Base-by-base conservation (phyloP, 441 rosid species). In the Euphorbia celastroides region DNA sequence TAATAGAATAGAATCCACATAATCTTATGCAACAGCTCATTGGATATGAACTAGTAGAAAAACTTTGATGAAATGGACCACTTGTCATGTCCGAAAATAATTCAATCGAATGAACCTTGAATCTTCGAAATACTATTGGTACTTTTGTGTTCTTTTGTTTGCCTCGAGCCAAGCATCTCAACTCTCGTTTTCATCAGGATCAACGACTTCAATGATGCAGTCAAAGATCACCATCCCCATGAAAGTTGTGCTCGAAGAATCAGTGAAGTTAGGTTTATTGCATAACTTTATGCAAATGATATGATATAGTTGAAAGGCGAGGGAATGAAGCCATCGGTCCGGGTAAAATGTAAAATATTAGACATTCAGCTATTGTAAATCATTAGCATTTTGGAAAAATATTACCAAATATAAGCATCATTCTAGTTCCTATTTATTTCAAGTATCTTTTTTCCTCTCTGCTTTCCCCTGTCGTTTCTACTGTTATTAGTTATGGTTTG, bases 251-350 rank as follows among this genome's bases (percentile, higher is more conserved):
- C 30, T 56, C 60, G 77, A 65, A 62, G 64, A 64, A 16, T 52
- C 46, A 34, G 19, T 30, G 55, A 5, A 48, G 34, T 65, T 28
- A 27, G 64, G 75, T 73, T 71, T 71, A 57, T 63, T 71, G 74
- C 50, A 44, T 44, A 9, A 44, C n/a, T 13, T 34, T 55, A 62
- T 44, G 79, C 54, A 41, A 70, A 7, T 2, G 44, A 38, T 38
- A 38, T 81, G 68, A 76, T 76, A 68, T 65, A 65, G 52, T 65
- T 62, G 46, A 42, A 68, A 76, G 66, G 52, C 71, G 71, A 31
- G 85, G 85, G 83, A 79, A 79, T 79, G 85, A 79, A 82, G 85
- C 85, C 79, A 67, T 69, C 34, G 85, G 85, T 82, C 85, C 85
- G 79, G 64, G 74, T 74, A 77, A 75, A 66, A 74, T 65, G 66